Percentiles rank a stretch among this genome's conserved stretches.
Evolutionary conservation across 2,329 filamentous ascomycete species (phyloP).

Genomic region (Chaetomiaceae sp.): DNA sequence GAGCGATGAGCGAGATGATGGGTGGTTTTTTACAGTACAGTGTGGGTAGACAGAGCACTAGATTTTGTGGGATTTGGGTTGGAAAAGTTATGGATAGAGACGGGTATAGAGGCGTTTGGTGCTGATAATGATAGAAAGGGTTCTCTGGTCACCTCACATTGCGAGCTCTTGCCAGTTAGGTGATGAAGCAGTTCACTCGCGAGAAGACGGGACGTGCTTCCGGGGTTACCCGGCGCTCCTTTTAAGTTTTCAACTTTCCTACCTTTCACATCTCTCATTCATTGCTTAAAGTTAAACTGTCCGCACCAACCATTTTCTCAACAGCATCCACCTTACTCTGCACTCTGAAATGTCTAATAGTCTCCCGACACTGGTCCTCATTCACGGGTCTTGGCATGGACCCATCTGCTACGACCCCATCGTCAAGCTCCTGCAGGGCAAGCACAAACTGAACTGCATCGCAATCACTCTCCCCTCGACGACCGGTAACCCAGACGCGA

Average conservation of each 20-base stretch:
- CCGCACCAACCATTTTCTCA: too few species aligned
- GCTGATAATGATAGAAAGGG: not conserved
- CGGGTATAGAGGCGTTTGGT: too few species aligned
- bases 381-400: slow-evolving; percentile 47
- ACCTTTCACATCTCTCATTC: too few species aligned
- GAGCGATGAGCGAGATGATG: not conserved
- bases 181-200: too few species aligned
- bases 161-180: too few species aligned
- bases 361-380: slow-evolving; percentile 33
- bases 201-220: too few species aligned
- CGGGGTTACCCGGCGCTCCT: too few species aligned
- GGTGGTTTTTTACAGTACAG: not conserved
- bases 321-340: too few species aligned
- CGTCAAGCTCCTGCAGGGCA: slow-evolving; percentile 30
- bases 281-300: too few species aligned
- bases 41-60: too few species aligned
- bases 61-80: not conserved
- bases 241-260: too few species aligned
- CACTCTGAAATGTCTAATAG: not conserved
- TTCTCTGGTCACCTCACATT: too few species aligned
- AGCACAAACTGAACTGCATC: slow-evolving; percentile 32
- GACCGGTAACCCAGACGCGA: slow-evolving; percentile 31
- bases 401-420: slow-evolving; percentile 30
- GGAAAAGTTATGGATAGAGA: not conserved
- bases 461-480: slow-evolving; percentile 39